phyloP scores from a whole-genome alignment of 148 eudicot genomes.

The Agrostemma githago region DNA sequence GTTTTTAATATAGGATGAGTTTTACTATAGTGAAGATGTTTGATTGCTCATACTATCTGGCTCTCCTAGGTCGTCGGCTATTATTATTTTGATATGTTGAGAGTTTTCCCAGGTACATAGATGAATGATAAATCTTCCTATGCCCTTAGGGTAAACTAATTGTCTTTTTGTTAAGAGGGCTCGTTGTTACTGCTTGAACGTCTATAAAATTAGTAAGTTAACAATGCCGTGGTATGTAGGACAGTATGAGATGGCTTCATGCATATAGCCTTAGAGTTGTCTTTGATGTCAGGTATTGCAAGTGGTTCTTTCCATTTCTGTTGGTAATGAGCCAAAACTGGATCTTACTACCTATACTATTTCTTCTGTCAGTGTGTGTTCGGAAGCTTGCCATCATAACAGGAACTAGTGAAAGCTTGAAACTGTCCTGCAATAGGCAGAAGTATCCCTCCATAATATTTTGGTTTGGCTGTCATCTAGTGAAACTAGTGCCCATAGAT shows the following conservation, averaged over 20 bases:
- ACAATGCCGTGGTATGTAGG: not conserved
- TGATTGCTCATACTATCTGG: not conserved
- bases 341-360: not conserved
- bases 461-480: not conserved
- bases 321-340: not conserved
- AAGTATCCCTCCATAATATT: not conserved
- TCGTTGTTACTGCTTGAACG: not conserved
- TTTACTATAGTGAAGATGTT: not conserved
- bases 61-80: not conserved
- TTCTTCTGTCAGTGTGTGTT: not conserved
- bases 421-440: constrained; percentile 1
- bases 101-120: not conserved
- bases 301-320: not conserved
- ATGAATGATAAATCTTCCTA: not conserved
- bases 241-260: not conserved
- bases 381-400: not conserved
- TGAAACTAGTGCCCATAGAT: not conserved
- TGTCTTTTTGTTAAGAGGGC: not conserved
- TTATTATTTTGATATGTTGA: not conserved
- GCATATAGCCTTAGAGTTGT: not conserved
- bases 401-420: not conserved
- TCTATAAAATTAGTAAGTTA: not conserved
- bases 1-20: not conserved
- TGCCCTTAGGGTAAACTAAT: not conserved
- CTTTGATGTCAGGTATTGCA: not conserved